phyloP scores from a whole-genome alignment of 768 basidiomycete species.

The Termitomyces sp. region DNA sequence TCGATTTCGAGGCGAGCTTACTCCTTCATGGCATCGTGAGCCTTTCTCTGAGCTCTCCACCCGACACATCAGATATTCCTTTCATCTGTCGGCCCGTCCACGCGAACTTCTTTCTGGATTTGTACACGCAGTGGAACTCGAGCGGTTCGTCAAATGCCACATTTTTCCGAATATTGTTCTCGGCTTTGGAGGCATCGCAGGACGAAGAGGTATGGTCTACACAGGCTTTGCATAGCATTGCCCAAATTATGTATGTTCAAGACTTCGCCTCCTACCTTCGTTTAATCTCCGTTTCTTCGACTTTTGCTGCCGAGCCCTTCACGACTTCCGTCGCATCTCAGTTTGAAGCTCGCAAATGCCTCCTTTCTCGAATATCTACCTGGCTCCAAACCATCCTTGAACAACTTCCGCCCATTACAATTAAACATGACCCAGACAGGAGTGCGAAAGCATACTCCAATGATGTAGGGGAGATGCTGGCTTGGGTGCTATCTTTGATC shows the following conservation, averaged over 20 bases:
- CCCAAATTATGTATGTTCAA: constrained; percentile 4
- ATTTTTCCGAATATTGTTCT: constrained; percentile 28
- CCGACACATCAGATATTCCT: constrained; percentile 17
- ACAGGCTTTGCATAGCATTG: constrained; percentile 33
- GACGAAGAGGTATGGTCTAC: constrained; percentile 32
- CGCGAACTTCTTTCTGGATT: constrained; percentile 39
- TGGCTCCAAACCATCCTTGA: constrained; percentile 7
- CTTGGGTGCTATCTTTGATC: not conserved
- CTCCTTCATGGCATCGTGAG: constrained; percentile 39
- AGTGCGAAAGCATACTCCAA: not conserved
- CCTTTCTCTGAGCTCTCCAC: constrained; percentile 26
- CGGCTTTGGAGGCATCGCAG: constrained; percentile 18
- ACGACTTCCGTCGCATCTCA: not conserved
- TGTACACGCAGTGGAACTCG: constrained; percentile 35
- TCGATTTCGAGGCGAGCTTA: constrained; percentile 36
- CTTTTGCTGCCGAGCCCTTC: constrained; percentile 1
- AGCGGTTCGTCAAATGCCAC: constrained; percentile 18
- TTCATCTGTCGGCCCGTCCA: constrained; percentile 41
- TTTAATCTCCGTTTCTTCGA: constrained; percentile 24
- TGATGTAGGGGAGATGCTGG: constrained; percentile 5
- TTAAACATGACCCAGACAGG: not conserved
- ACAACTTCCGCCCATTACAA: not conserved
- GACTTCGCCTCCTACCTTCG: constrained; percentile 22
- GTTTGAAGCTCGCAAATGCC: not conserved
- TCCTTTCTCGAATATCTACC: not conserved